Evolutionary conservation across 1,284 basidiomycete genomes (phyloP), one percentile per base, ranked within the genome.

Genomic region (Ganoderma leucocontextum): DNA sequence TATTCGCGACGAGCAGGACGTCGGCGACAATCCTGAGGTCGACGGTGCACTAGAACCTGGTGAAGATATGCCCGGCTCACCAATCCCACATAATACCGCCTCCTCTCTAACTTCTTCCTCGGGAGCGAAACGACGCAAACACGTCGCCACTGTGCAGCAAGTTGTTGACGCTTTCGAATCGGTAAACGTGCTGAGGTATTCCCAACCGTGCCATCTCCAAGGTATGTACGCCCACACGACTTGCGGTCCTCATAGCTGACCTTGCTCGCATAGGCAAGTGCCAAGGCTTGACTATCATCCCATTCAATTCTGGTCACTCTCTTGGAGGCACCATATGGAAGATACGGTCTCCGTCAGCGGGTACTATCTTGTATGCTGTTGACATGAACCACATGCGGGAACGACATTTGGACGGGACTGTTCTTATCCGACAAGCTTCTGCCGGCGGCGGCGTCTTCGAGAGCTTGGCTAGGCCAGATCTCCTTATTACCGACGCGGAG

Each of bases 291-390:
- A 97, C 97, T 0, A 93, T 99, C 70, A 98, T 97, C 19, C 97
- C 98, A 0, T 98, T 98, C 83, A 94, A 95, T 72, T 95, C 96
- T 13, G 98, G 98, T 0, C 97, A 99, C 79, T 95, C 95, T 0
- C 89, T 99, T 22, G 98, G 98, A 73, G 98, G 97, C 61, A 96
- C 97, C 2, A 94, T 99, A 72, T 99, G 97, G 97, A 99, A 99
- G 80, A 93, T 99, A 69, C 92, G 98, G 47, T 98, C 96, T 0
- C 97, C 98, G 1, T 96, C 96, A 0, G 95, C 95, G 9, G 97
- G 97, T 8, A 99, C 98, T 3, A 92, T 99, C 22, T 85, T 99
- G 38, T 98, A 99, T 78, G 97, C 97, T 13, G 95, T 99, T 22
- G 91, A 97, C 74, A 89, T 99, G 84, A 99, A 99, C 79, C 98